A percentile compares a stretch with the other conserved stretches of the same genome.
Conservation (phyloP, 176 grass and related monocot genomes). For the Poa annua region DNA sequence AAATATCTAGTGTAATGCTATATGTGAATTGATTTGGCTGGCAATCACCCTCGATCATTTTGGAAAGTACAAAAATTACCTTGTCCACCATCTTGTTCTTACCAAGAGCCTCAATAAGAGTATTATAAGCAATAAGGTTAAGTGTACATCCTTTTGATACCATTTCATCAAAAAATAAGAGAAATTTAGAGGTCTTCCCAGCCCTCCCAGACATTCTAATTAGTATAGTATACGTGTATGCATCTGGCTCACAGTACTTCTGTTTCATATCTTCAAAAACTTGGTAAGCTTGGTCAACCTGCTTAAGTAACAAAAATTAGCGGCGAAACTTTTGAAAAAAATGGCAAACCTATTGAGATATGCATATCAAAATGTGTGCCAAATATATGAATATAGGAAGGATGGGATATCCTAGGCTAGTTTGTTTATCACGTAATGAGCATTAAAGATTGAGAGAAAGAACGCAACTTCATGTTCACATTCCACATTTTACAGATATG, state of each 20-base stretch:
- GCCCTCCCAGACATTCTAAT: conserved; percentile 91
- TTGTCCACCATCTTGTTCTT: conserved; percentile 88
- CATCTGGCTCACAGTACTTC: conserved; percentile 72
- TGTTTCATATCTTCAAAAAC: conserved; percentile 99
- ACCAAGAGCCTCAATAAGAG: conserved; percentile 85
- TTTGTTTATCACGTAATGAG: background rate
- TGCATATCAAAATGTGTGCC: conserved; percentile 7
- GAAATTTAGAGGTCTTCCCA: conserved; percentile 61
- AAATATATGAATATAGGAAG: background rate
- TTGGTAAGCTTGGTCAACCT: conserved; percentile 80
- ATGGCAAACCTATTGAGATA: conserved; percentile 9
- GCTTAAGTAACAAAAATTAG: conserved; percentile 46
- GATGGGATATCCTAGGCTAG: background rate
- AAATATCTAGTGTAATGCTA: conserved; percentile 67
- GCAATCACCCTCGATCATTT: conserved; percentile 75
- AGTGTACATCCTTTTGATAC: conserved; percentile 61
- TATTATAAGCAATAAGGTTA: conserved; percentile 87
- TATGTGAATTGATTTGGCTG: conserved; percentile 87
- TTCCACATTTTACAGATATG: conserved; percentile 7
- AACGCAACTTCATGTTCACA: background rate
- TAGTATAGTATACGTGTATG: conserved; percentile 90
- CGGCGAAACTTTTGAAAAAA: background rate
- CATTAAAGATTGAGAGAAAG: conserved; percentile 24
- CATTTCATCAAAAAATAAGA: conserved; percentile 91
- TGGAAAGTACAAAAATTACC: conserved; percentile 79